Evolutionary conservation across 2,329 filamentous ascomycete species (phyloP).

Genomic region (Trichoderma arundinaceum): DNA sequence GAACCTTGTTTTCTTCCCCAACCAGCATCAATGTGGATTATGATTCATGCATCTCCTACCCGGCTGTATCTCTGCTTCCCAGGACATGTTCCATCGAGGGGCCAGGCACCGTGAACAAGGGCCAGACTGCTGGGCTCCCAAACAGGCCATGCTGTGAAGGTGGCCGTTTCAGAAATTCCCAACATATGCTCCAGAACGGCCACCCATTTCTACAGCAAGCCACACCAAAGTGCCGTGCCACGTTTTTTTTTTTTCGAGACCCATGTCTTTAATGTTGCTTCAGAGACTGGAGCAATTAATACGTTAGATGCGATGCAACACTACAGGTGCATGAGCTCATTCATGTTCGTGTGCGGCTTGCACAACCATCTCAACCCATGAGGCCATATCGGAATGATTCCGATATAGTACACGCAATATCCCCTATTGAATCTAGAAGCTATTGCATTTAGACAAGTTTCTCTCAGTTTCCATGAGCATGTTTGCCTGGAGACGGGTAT

Average conservation of each 20-base stretch:
- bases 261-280: slow-evolving; percentile 19
- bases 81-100: too few relatives aligned
- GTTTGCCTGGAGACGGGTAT: slow-evolving; percentile 15
- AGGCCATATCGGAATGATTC: neutral
- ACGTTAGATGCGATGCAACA: neutral
- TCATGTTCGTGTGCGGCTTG: neutral
- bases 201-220: neutral
- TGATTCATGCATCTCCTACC: neutral
- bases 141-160: too few relatives aligned
- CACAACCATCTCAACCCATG: neutral
- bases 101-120: too few relatives aligned
- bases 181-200: neutral
- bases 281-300: neutral
- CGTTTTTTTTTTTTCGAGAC: neutral
- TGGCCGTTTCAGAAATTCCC: slow-evolving; percentile 1
- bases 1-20: slow-evolving; percentile 1
- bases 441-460: neutral
- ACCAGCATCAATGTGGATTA: slow-evolving; percentile 7
- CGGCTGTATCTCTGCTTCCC: neutral
- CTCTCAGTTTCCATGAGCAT: neutral
- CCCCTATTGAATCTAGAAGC: slow-evolving; percentile 4
- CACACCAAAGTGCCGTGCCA: neutral
- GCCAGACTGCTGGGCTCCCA: too few relatives aligned
- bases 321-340: neutral
- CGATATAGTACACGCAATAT: neutral